Evolutionary conservation across 169 alveolate species (phyloP).

Genomic region (Cryptosporidium sp.): DNA sequence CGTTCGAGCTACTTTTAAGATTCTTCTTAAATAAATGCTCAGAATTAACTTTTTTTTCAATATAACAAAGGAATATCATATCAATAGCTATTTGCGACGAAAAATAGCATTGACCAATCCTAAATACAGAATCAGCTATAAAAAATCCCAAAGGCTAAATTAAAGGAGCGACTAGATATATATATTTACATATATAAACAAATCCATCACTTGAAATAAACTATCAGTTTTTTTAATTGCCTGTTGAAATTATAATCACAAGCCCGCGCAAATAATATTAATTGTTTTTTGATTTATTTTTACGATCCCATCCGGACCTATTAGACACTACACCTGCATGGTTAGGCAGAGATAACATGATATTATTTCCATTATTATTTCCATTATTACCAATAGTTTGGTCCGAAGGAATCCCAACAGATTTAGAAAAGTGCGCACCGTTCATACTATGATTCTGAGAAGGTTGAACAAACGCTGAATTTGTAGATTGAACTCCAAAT

Average conservation of each 20-base stretch:
- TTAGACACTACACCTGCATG: conserved; percentile 9
- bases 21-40: neutral
- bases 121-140: conserved; percentile 2
- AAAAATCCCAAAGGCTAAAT: neutral
- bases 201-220: neutral
- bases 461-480: conserved; percentile 4
- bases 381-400: conserved; percentile 10
- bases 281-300: conserved; percentile 18
- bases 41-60: neutral
- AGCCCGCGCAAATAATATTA: neutral
- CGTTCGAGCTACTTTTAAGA: neutral
- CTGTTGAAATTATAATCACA: neutral
- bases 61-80: neutral
- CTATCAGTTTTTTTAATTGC: neutral
- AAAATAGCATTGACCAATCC: conserved; percentile 4
- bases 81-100: neutral
- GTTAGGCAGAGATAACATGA: conserved; percentile 2
- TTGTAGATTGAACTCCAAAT: conserved; percentile 12
- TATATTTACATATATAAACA: neutral
- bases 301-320: conserved; percentile 33
- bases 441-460: conserved; percentile 8
- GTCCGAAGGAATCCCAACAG: neutral
- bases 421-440: neutral
- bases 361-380: neutral
- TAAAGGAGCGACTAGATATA: neutral